Base-by-base conservation (phyloP, 768 basidiomycete species). In the Psilocybe cyanescens region DNA sequence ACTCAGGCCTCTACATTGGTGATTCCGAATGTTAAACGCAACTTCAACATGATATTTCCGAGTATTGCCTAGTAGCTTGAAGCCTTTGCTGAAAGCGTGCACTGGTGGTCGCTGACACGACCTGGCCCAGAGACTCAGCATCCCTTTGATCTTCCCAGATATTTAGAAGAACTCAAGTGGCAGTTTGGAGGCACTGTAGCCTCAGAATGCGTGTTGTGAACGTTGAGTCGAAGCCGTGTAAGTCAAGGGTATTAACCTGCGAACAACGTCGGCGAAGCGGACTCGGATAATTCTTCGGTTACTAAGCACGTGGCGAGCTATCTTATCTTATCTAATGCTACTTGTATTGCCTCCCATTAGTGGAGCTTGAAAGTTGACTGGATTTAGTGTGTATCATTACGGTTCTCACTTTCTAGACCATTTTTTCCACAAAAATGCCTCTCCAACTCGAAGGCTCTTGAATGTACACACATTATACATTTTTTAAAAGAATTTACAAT, bases 71-170 rank as follows among this genome's bases (percentile, higher is more conserved):
- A 51, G 48, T n/a, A n/a, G 41, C 50, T 51, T 46, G 50, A 55
- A 51, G 19, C 45, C 55, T 31, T 51, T 58, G 53, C 37, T 56
- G 37, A 60, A 52, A 8, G 49, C 24, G 55, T 63, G 48, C 28
- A 60, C 47, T 41, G 62, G 55, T 44, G 63, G 67, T 57, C 67
- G 63, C 12, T 66, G 54, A 48, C 61, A 68, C 19, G 65, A 62
- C 61, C 70, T 65, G 47, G 71, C 62, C 69, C 71, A 75, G 52
- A 71, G 62, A 66, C 69, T 68, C 54, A 72, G 66, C 72, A 74
- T 73, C 56, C 53, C 33, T 33, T 17, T 17, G 16, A 19, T 33
- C 44, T 37, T 51, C 39, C 52, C 47, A 12, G 5, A 35, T 35
- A 12, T 33, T 45, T 37, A 39, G 28, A 48, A 16, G 56, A 14